Conservation (phyloP, 2,329 filamentous ascomycete genomes). For the Botryotinia globosa region DNA sequence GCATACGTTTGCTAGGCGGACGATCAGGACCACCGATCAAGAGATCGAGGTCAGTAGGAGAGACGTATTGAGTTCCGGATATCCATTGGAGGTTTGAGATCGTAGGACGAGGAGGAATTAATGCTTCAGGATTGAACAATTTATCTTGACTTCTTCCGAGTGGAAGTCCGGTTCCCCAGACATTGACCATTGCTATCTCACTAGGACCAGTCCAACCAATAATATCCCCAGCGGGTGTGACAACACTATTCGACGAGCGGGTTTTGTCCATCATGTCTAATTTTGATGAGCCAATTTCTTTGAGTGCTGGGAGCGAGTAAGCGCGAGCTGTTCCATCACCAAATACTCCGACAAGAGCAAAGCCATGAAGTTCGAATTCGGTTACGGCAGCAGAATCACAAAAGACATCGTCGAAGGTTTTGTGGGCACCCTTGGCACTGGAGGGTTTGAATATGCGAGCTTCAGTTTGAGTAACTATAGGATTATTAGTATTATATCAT, state of each 20-base stretch:
- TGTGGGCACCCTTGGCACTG: slow-evolving; percentile 83
- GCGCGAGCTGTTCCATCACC: slow-evolving; percentile 77
- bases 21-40: slow-evolving; percentile 86
- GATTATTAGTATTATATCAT: slow-evolving; percentile 22
- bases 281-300: slow-evolving; percentile 70
- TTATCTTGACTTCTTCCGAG: slow-evolving; percentile 65
- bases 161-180: slow-evolving; percentile 73
- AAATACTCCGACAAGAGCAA: slow-evolving; percentile 79
- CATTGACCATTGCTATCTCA: slow-evolving; percentile 77
- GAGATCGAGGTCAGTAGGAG: slow-evolving; percentile 81
- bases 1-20: slow-evolving; percentile 83
- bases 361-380: slow-evolving; percentile 70
- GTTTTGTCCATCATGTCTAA: slow-evolving; percentile 71
- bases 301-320: slow-evolving; percentile 82
- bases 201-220: slow-evolving; percentile 87
- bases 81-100: slow-evolving; percentile 98
- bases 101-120: slow-evolving; percentile 77
- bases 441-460: slow-evolving; percentile 87
- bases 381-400: slow-evolving; percentile 80
- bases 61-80: slow-evolving; percentile 87
- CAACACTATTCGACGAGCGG: slow-evolving; percentile 65
- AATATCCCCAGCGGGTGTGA: slow-evolving; percentile 77
- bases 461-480: slow-evolving; percentile 59
- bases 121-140: slow-evolving; percentile 73
- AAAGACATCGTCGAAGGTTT: slow-evolving; percentile 75